Percentiles rank a stretch among this genome's conserved stretches.
Conservation (phyloP, 176 grass and related monocot genomes). For the Rhynchospora pubera region DNA sequence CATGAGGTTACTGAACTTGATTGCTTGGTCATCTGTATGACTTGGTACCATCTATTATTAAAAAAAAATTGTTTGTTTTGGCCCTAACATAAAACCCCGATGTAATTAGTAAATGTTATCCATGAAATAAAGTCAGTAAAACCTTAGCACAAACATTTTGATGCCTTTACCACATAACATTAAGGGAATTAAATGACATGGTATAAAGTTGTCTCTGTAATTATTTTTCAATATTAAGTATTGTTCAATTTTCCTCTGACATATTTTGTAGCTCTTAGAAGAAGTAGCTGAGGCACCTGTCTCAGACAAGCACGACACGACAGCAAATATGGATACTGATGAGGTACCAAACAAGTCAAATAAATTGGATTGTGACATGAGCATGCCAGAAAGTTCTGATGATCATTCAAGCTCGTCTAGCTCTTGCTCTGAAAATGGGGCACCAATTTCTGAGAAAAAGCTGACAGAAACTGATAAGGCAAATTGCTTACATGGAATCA, state of each 20-base stretch:
- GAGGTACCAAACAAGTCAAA: conserved; percentile 31
- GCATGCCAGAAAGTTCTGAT: conserved; percentile 36
- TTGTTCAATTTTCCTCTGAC: not conserved
- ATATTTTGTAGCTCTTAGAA: conserved; percentile 59
- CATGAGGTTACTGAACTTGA: not conserved
- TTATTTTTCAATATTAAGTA: not conserved
- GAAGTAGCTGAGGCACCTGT: conserved; percentile 72
- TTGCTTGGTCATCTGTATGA: not conserved
- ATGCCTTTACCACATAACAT: not conserved
- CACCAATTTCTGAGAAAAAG: conserved; percentile 35
- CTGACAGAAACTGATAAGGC: conserved; percentile 87
- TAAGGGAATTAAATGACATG: not conserved
- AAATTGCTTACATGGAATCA: not conserved
- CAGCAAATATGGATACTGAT: conserved; percentile 66
- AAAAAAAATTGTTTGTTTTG: not conserved
- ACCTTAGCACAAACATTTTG: not conserved
- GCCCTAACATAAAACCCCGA: not conserved
- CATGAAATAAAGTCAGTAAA: not conserved
- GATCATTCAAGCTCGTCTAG: conserved; percentile 4
- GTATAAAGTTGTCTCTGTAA: not conserved
- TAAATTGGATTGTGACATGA: conserved; percentile 37
- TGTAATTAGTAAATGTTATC: not conserved
- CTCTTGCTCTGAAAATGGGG: conserved; percentile 36
- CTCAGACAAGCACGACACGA: conserved; percentile 28
- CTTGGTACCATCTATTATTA: not conserved